These are phyloP conservation scores for Candida montana DNA, from an alignment of 805 yeast genomes.

Conservation along the genomic window DNA sequence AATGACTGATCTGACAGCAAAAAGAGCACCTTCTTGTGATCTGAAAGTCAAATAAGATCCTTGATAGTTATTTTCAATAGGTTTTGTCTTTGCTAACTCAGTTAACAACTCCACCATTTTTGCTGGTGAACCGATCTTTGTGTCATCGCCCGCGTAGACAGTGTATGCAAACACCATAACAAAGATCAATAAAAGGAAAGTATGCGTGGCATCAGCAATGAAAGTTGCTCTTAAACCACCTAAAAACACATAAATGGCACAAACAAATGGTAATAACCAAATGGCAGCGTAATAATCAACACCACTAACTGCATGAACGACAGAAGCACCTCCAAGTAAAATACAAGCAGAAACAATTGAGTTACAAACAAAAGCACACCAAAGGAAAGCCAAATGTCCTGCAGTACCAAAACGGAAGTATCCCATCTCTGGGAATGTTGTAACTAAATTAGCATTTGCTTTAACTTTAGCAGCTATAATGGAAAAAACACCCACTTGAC, in stretches of 20 bases:
- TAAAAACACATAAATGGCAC: slow-evolving; percentile 43
- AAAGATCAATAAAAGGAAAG: slow-evolving; percentile 38
- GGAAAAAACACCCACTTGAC: slow-evolving; percentile 30
- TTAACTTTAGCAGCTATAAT: slow-evolving; percentile 32
- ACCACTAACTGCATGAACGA: slow-evolving; percentile 36
- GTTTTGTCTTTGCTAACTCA: slow-evolving; percentile 29
- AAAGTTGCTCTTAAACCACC: slow-evolving; percentile 52
- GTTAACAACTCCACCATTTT: slow-evolving; percentile 39
- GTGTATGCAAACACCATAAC: slow-evolving; percentile 31
- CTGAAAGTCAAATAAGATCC: slow-evolving; percentile 34
- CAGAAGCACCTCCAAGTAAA: slow-evolving; percentile 41
- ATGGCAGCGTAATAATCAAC: slow-evolving; percentile 42
- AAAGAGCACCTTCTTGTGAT: slow-evolving; percentile 29
- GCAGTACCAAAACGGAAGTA: slow-evolving; percentile 35
- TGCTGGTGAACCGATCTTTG: slow-evolving; percentile 42
- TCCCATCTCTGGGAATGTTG: slow-evolving; percentile 39
- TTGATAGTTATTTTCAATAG: slow-evolving; percentile 31
- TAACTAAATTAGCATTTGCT: slow-evolving; percentile 32
- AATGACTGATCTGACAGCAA: slow-evolving; percentile 27
- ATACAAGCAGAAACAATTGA: slow-evolving; percentile 38
- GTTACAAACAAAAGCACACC: slow-evolving; percentile 36
- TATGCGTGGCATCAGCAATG: slow-evolving; percentile 46
- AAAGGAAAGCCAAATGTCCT: slow-evolving; percentile 33
- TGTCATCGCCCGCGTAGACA: slow-evolving; percentile 32
- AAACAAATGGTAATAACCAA: slow-evolving; percentile 42